Evolutionary conservation across 176 grass and related monocot species (phyloP).

Genomic region (Raddia distichophylla): DNA sequence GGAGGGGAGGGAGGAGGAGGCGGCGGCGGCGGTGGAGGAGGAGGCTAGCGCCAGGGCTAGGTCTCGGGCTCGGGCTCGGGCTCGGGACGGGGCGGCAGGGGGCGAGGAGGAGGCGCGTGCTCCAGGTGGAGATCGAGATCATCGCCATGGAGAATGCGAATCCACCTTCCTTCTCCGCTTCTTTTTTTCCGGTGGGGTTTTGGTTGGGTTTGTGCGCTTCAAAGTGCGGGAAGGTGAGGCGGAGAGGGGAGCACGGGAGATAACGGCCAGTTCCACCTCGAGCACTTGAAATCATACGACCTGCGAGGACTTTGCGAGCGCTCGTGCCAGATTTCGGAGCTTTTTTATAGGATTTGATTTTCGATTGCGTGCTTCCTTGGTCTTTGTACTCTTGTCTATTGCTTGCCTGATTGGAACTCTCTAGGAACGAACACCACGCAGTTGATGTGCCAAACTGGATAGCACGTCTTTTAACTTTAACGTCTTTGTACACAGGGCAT

Average conservation of each 20-base stretch:
- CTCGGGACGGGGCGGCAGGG: background rate
- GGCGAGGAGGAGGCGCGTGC: slow-evolving; percentile 48
- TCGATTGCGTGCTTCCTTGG: background rate
- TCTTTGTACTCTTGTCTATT: too few species aligned
- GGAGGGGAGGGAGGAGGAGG: slow-evolving; percentile 16
- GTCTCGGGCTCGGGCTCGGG: background rate
- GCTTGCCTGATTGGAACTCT: background rate
- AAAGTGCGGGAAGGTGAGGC: background rate
- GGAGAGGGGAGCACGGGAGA: background rate
- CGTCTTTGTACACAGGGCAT: too few species aligned
- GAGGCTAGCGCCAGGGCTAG: background rate
- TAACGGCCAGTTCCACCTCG: background rate
- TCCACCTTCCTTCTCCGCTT: background rate
- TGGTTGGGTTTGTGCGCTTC: background rate
- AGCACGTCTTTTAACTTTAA: too few species aligned
- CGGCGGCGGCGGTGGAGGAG: background rate
- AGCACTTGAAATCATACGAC: background rate
- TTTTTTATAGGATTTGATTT: too few species aligned
- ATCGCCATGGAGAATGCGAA: slow-evolving; percentile 38
- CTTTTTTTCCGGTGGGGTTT: background rate
- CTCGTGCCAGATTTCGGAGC: too few species aligned
- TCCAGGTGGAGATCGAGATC: slow-evolving; percentile 45
- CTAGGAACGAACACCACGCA: background rate
- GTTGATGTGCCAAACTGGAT: background rate
- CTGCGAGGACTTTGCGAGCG: too few species aligned